Evolutionary conservation across 805 yeast genomes (phyloP), one percentile per base, ranked within the genome.

Genomic region (Ogataea corticis): DNA sequence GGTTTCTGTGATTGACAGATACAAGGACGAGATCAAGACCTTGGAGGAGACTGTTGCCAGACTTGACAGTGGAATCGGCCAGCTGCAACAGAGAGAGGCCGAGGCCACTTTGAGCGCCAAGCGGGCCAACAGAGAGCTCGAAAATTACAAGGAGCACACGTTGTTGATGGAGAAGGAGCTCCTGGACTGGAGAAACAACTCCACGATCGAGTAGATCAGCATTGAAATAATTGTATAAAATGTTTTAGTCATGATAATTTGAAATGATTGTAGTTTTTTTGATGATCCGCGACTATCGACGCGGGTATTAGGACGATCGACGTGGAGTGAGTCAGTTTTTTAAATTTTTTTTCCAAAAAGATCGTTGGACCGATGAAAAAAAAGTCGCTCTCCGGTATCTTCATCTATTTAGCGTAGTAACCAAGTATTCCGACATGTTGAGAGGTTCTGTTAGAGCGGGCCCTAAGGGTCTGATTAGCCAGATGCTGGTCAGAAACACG

Each of bases 1-100:
- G 52, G 57, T 69, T 3, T 70, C 69, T 36, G 73, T 79, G 18
- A 70, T 79, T 30, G 71, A 73, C 41, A 66, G 73, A 42, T 80
- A 81, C 46, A 77, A 77, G 48, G 82, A 76, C 41, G 90, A 84
- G 52, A 80, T 79, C 56, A 69, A 75, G 49, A 73, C 74, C 42
- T 73, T 76, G 48, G 83, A 80, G 49, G 70, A 72, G 36, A 77
- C 77, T 46, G 70, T 82, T 27, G 49, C 62, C 12, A 75, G 67
- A 59, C 69, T 72, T 66, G 75, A 65, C 54, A 71, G 62, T 37
- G 72, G 66, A n/a, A 57, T 77, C n/a, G 66, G 59, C 16, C 58
- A 63, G 19, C 58, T 79, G 53, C 78, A 72, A 45, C 64, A 65
- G 38, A 69, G 71, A 18, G 76, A 77, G 33, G 66, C 76, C 3